Evolutionary conservation across 495 filamentous ascomycete genomes (phyloP).

Genomic region (Astrothelium subdiscretum): DNA sequence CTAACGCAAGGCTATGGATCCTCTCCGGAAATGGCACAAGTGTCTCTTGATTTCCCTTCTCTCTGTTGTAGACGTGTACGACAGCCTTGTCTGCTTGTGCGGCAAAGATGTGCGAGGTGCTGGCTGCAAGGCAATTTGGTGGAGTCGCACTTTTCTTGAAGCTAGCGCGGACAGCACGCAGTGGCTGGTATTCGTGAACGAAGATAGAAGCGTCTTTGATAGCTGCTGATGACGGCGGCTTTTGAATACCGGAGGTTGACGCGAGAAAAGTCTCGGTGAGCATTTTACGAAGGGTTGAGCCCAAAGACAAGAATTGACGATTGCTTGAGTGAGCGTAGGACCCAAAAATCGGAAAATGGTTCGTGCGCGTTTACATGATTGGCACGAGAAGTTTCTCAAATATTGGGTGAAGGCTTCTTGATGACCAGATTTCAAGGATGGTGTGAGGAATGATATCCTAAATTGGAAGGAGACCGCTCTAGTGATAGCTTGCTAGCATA

Average conservation of each 20-base stretch:
- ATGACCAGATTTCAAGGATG: too few relatives aligned
- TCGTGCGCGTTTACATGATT: neutral
- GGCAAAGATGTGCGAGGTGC: conserved; percentile 73
- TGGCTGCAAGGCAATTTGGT: conserved; percentile 68
- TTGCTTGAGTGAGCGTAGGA: neutral
- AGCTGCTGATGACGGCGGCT: conserved; percentile 51
- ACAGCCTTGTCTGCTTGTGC: conserved; percentile 85
- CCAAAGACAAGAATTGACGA: neutral
- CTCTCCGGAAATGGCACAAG: conserved; percentile 75
- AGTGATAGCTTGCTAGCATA: too few relatives aligned
- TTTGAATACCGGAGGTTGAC: conserved; percentile 52
- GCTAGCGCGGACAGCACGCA: conserved; percentile 52
- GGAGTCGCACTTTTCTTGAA: conserved; percentile 90
- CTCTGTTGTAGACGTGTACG: conserved; percentile 77
- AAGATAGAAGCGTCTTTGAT: conserved; percentile 75
- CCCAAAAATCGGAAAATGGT: neutral
- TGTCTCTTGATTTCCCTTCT: conserved; percentile 75
- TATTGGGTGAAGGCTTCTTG: neutral
- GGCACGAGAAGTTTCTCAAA: neutral
- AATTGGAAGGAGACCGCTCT: too few relatives aligned
- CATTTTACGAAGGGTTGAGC: conserved; percentile 36
- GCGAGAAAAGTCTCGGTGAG: conserved; percentile 73
- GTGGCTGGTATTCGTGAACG: conserved; percentile 68
- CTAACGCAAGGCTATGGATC: conserved; percentile 59
- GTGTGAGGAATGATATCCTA: too few relatives aligned